Evolutionary conservation across 257 asterid species (phyloP), one percentile per base, ranked within the genome.

Genomic region (Verbena officinalis): DNA sequence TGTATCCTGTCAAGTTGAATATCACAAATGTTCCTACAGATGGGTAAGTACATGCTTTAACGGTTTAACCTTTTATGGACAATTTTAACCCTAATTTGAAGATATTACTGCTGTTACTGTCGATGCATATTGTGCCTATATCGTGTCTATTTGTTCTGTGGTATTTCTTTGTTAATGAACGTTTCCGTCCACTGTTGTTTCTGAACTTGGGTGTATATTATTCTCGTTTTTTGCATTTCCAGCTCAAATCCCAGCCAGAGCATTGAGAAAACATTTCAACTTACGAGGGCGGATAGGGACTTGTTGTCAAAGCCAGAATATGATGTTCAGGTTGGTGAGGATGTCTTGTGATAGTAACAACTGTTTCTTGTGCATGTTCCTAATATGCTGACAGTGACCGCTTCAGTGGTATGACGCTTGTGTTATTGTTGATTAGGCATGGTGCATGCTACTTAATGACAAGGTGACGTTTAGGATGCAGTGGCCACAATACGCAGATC

Each of bases 391-490:
- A 55, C 42, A 27, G 4, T 27, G 51, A 55, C 42, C 42, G 20
- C 12, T 9, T 12, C 21, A 10, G 44, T 58, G 59, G 40, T 33
- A 43, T 38, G 46, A 34, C 62, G 50, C 27, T 11, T 43, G 62
- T 73, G 68, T 5, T 53, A 13, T 36, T 53, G 55, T 20, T 74
- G 57, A 57, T 50, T 77, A 91, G 99, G 99, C 84, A 13, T 95
- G 99, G 99, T 90, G 98, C 86, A 91, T 95, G 96, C 98, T 95
- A 69, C 88, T 95, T 68, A 91, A 95, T 72, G 99, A 95, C 87
- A 86, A 95, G 84, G 99, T 95, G 64, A 77, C 86, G 38, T 91
- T 85, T 76, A 84, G 99, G 81, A 88, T 95, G 96, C 99, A 95
- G 77, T 95, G 99, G 99, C 99, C 97, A 69, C 99, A 81, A 56